Evolutionary conservation across 768 basidiomycete genomes (phyloP).

Genomic region (Kwoniella mangroviensis): DNA sequence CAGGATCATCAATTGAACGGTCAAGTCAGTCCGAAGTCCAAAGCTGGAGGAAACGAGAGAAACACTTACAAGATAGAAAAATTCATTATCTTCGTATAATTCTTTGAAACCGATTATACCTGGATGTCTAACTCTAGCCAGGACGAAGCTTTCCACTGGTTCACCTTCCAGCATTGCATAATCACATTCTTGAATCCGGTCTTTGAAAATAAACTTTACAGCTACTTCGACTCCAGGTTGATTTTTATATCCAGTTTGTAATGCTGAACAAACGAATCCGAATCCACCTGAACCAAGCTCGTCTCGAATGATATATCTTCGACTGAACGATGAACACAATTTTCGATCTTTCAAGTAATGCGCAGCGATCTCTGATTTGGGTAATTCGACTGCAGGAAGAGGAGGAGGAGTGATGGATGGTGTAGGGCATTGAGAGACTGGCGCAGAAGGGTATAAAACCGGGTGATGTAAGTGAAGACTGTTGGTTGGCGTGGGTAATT

Average conservation of each 20-base stretch:
- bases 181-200: constrained; percentile 60
- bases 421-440: constrained; percentile 14
- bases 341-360: constrained; percentile 33
- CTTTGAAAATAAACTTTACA: constrained; percentile 92
- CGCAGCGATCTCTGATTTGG: constrained; percentile 33
- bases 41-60: not conserved
- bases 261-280: constrained; percentile 90
- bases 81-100: constrained; percentile 78
- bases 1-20: not conserved
- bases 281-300: constrained; percentile 85
- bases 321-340: constrained; percentile 47
- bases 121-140: constrained; percentile 72
- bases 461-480: constrained; percentile 17
- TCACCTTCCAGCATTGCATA: constrained; percentile 33
- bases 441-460: constrained; percentile 18
- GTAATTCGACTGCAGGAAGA: not conserved
- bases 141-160: constrained; percentile 80
- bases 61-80: constrained; percentile 79
- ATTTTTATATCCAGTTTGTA: constrained; percentile 61
- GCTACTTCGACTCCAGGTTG: constrained; percentile 72
- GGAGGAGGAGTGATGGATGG: constrained; percentile 7
- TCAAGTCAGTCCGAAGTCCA: not conserved
- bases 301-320: constrained; percentile 53
- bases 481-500: constrained; percentile 6
- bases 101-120: constrained; percentile 83